Evolutionary conservation across 345 rosid species (phyloP).

Genomic region (Brassica incana): DNA sequence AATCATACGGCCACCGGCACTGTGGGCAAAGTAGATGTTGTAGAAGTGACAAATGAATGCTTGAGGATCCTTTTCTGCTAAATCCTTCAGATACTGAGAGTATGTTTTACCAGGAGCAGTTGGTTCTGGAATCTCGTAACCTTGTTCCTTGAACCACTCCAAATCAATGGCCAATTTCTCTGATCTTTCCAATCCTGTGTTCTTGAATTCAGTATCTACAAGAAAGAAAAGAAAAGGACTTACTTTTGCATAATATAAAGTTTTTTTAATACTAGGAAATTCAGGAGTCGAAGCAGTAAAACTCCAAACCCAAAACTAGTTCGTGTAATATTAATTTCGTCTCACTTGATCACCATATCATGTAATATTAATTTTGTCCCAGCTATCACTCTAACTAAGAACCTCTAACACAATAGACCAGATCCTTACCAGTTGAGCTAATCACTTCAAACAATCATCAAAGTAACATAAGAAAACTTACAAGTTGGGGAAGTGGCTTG

Average conservation of each 20-base stretch:
- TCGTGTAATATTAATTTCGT: too few relatives aligned
- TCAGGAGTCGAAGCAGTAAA: too few relatives aligned
- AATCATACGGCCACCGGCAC: constrained; percentile 98
- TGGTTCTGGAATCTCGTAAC: constrained; percentile 78
- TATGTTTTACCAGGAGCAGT: constrained; percentile 72
- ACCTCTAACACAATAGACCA: too few relatives aligned
- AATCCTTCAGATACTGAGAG: constrained; percentile 57
- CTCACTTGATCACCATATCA: too few relatives aligned
- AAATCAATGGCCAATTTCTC: constrained; percentile 66
- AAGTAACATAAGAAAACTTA: constrained; percentile 45
- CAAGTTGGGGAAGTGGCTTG: constrained; percentile 66
- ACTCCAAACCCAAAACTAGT: too few relatives aligned
- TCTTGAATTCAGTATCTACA: constrained; percentile 80
- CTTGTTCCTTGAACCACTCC: constrained; percentile 90
- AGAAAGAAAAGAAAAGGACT: not conserved
- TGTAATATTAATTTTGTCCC: too few relatives aligned
- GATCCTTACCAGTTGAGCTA: too few relatives aligned
- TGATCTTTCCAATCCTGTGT: constrained; percentile 85
- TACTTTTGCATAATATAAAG: not conserved
- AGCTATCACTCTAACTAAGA: too few relatives aligned
- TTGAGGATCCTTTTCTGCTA: constrained; percentile 87
- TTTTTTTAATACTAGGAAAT: too few relatives aligned
- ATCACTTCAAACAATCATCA: not conserved
- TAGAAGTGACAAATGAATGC: constrained; percentile 97
- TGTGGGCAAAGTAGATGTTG: constrained; percentile 87